phyloP scores from a whole-genome alignment of 2,329 filamentous ascomycete species.

The Neospermospora avenae region DNA sequence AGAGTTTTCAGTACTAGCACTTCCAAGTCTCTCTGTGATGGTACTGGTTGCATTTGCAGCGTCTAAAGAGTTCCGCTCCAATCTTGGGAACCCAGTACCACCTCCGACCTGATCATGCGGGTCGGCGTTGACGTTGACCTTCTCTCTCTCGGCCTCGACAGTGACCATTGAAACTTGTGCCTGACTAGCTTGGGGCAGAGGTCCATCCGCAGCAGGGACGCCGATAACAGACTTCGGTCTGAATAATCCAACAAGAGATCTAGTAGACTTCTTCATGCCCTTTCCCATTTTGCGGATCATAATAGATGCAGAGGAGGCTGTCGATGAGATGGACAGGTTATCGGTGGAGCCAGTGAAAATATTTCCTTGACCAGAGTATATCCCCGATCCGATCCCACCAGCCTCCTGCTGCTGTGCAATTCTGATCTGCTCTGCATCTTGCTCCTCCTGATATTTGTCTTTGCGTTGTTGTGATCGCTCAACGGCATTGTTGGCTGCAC shows the following conservation, averaged over 20 bases:
- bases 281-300: conserved; percentile 99
- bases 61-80: conserved; percentile 81
- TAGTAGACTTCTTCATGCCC: conserved; percentile 91
- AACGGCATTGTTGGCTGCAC: conserved; percentile 36
- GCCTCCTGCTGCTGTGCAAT: conserved; percentile 93
- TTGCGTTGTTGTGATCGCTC: conserved; percentile 61
- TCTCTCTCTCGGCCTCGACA: conserved; percentile 85
- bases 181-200: conserved; percentile 64
- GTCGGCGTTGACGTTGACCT: conserved; percentile 71
- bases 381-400: conserved; percentile 84
- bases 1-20: conserved; percentile 58
- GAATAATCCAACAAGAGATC: conserved; percentile 91
- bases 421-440: conserved; percentile 83
- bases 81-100: conserved; percentile 76
- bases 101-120: conserved; percentile 65
- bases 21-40: conserved; percentile 47
- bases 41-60: conserved; percentile 48
- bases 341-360: conserved; percentile 90
- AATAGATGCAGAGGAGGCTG: conserved; percentile 82
- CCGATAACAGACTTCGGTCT: conserved; percentile 89
- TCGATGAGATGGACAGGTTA: conserved; percentile 88
- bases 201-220: conserved; percentile 66
- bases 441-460: conserved; percentile 56
- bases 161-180: conserved; percentile 95
- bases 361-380: conserved; percentile 82